Percentiles rank a stretch among this genome's conserved stretches.
phyloP scores from a whole-genome alignment of 768 basidiomycete species.

The Sistotremastrum niveocremeum region DNA sequence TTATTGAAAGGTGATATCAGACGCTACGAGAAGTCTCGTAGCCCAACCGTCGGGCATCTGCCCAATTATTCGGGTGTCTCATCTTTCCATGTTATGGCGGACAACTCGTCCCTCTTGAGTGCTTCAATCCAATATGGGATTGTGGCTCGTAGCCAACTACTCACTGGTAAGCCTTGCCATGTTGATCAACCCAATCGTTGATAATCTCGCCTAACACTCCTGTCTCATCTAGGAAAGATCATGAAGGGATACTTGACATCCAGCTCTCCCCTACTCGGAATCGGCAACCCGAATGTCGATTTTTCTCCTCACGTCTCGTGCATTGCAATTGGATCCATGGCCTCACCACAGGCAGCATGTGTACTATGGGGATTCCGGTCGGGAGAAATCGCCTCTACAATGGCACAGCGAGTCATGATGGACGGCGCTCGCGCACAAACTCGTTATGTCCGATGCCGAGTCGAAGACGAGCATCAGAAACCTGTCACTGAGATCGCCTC shows the following conservation, averaged over 20 bases:
- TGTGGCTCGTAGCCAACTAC: slow-evolving; percentile 57
- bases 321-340: background rate
- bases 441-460: slow-evolving; percentile 32
- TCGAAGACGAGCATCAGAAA: slow-evolving; percentile 53
- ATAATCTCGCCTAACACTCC: background rate
- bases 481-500: slow-evolving; percentile 43
- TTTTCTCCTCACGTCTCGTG: slow-evolving; percentile 52
- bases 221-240: slow-evolving; percentile 25
- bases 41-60: slow-evolving; percentile 43
- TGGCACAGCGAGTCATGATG: slow-evolving; percentile 47
- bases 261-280: slow-evolving; percentile 40
- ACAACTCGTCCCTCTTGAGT: slow-evolving; percentile 35
- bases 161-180: slow-evolving; percentile 29
- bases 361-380: slow-evolving; percentile 60
- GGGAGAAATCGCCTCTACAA: slow-evolving; percentile 53
- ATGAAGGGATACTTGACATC: slow-evolving; percentile 59
- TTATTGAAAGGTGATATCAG: slow-evolving; percentile 21
- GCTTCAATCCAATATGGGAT: slow-evolving; percentile 56
- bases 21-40: slow-evolving; percentile 57
- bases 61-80: slow-evolving; percentile 50
- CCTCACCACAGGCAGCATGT: slow-evolving; percentile 19
- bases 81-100: slow-evolving; percentile 45
- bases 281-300: slow-evolving; percentile 65
- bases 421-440: slow-evolving; percentile 28
- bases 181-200: background rate